Percentiles rank a stretch among this genome's conserved stretches.
Evolutionary conservation across 2,329 filamentous ascomycete genomes (phyloP).

Genomic region (Metarhizium guizhouense): DNA sequence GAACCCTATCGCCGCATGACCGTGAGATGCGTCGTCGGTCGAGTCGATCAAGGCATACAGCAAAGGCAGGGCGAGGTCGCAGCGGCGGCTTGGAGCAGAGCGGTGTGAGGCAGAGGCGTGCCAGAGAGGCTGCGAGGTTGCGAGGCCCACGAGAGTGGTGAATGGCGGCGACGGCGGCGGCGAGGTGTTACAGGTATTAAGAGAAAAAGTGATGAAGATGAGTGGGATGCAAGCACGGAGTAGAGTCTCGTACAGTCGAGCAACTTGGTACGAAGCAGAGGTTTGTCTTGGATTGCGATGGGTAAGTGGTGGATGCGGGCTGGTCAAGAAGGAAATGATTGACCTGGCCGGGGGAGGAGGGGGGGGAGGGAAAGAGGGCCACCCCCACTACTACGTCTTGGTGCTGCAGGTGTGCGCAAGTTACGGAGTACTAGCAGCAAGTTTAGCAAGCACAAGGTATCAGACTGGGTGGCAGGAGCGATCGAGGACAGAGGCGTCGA

Average conservation of each 20-base stretch:
- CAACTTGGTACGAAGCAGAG: not conserved
- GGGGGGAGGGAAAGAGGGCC: not conserved
- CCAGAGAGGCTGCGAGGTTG: not conserved
- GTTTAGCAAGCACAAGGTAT: not conserved
- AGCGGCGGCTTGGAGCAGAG: not conserved
- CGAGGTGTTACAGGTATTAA: not conserved
- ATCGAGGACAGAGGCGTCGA: not conserved
- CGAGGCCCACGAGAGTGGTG: not conserved
- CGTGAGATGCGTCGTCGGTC: not conserved
- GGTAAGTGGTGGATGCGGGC: not conserved
- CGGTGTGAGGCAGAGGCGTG: not conserved
- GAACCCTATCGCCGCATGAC: slow-evolving; percentile 10
- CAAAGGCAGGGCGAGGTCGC: not conserved
- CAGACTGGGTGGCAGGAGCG: not conserved
- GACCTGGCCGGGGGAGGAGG: not conserved
- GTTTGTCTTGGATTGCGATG: slow-evolving; percentile 3
- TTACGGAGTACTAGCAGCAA: no score
- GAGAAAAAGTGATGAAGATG: not conserved
- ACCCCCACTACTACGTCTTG: not conserved
- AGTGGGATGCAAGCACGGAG: not conserved
- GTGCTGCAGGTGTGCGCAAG: not conserved
- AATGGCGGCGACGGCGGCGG: not conserved
- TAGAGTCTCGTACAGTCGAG: not conserved
- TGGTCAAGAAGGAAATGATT: slow-evolving; percentile 2
- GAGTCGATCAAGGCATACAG: not conserved